Base-by-base conservation (phyloP, 2,329 filamentous ascomycete genomes). In the Gnomoniopsis smithogilvyi region DNA sequence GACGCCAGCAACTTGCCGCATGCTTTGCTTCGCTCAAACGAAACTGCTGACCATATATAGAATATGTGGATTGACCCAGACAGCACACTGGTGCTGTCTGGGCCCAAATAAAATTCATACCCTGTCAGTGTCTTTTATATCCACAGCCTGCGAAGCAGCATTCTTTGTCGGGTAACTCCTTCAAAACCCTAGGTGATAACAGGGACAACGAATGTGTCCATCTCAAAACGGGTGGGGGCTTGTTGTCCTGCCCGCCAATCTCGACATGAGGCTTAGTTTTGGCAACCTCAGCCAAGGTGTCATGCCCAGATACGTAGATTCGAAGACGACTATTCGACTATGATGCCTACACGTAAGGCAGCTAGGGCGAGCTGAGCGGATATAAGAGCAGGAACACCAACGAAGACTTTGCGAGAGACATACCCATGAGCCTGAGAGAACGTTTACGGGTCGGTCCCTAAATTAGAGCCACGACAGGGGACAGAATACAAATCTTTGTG, bases 171-270 rank as follows among this genome's bases (percentile, higher is more conserved):
- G n/a, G n/a, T n/a, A n/a, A n/a, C n/a, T 65, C 72, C 0, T 64
- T 78, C 2, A 58, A 59, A 1, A 69, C 69, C 0, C 69, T 80
- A 1, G 65, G 70, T 15, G 77, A 81, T 15, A 80, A 83, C 62
- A 74, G 77, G 1, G 81, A 76, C 54, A 76, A 79, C 12, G 64
- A 70, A 0, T 63, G 67, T 2, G 66, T 81, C 15, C 65, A 77
- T 56, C 70, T 84, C 15, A 84, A 83, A 58, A 64, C 73, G 36
- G 77, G 76, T 21, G 81, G 81, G 76, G 81, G 76, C 73, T 77
- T 2, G 80, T 85, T 6, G 75, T 84, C 6, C 72, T 85, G 2
- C 75, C 82, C 3, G 70, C 73, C 17, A 85, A 85, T 58, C 67
- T 84, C 7, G 74, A 76, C 59, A 66, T 79, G 4, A 34, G 56